These are phyloP conservation scores for Eremothecium cymbalariae DNA, from an alignment of 1,139 yeast species.

Conservation along the genomic window DNA sequence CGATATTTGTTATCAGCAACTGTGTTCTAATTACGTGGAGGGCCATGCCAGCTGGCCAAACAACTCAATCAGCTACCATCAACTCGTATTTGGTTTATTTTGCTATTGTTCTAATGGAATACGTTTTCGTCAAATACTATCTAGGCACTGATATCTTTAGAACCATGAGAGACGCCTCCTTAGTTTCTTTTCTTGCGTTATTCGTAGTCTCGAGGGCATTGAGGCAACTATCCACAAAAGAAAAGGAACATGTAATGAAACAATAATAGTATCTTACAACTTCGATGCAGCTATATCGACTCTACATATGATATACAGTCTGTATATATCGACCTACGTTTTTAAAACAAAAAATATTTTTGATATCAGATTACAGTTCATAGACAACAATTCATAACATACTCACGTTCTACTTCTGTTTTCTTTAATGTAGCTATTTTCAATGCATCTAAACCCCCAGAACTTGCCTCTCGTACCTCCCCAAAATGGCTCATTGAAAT, in stretches of 20 bases:
- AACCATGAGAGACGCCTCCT: slow-evolving; percentile 47
- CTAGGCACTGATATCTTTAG: slow-evolving; percentile 63
- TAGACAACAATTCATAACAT: too few species aligned
- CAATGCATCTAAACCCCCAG: slow-evolving; percentile 49
- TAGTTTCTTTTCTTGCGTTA: slow-evolving; percentile 47
- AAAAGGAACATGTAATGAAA: too few species aligned
- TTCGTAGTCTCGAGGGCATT: slow-evolving; percentile 64
- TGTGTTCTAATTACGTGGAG: slow-evolving; percentile 45
- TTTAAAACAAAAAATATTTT: too few species aligned
- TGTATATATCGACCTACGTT: too few species aligned
- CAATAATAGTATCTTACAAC: too few species aligned
- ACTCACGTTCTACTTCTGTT: too few species aligned
- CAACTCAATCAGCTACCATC: slow-evolving; percentile 15
- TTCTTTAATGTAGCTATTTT: slow-evolving; percentile 37
- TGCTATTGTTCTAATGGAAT: slow-evolving; percentile 53
- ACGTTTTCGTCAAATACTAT: slow-evolving; percentile 59
- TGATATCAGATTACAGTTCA: too few species aligned
- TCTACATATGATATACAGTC: too few species aligned
- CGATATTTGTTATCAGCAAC: slow-evolving; percentile 37
- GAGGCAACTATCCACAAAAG: too few species aligned
- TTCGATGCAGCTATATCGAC: too few species aligned
- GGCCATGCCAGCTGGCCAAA: slow-evolving; percentile 40
- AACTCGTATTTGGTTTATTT: slow-evolving; percentile 40
- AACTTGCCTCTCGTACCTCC: slow-evolving; percentile 33
- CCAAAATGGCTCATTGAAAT: slow-evolving; percentile 34